phyloP scores from a whole-genome alignment of 1,284 basidiomycete genomes.

The Amylostereum areolatum region DNA sequence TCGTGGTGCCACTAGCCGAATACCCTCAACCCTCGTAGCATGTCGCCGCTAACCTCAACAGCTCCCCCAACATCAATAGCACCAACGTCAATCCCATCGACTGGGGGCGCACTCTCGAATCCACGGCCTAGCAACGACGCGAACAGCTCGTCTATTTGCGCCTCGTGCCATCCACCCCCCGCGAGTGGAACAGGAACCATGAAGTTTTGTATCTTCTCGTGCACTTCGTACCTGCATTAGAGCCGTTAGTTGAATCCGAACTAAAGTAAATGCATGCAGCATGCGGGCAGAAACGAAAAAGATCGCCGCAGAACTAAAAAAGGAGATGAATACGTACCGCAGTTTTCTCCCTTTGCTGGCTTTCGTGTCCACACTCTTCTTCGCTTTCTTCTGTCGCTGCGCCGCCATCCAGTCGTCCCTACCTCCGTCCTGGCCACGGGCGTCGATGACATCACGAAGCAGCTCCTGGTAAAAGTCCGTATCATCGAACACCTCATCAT shows the following conservation, averaged over 20 bases:
- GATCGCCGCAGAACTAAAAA: not conserved
- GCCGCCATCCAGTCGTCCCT: conserved; percentile 55
- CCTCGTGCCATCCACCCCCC: conserved; percentile 76
- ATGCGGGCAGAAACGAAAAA: not conserved
- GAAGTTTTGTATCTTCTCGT: conserved; percentile 91
- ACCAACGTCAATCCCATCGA: conserved; percentile 17
- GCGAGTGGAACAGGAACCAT: conserved; percentile 78
- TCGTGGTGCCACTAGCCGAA: conserved; percentile 38
- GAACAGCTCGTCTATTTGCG: conserved; percentile 91
- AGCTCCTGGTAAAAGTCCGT: conserved; percentile 89
- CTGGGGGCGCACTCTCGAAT: conserved; percentile 33
- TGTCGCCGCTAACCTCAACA: conserved; percentile 22
- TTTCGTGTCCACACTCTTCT: conserved; percentile 84
- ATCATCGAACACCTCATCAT: conserved; percentile 74
- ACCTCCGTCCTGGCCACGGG: conserved; percentile 39
- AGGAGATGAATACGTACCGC: conserved; percentile 39
- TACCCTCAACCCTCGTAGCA: conserved; percentile 41
- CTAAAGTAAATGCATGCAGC: not conserved
- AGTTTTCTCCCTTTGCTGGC: conserved; percentile 91
- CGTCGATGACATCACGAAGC: conserved; percentile 82
- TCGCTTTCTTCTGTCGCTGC: conserved; percentile 62
- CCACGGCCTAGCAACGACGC: conserved; percentile 75
- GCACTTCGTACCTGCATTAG: conserved; percentile 72
- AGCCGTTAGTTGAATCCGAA: conserved; percentile 8
- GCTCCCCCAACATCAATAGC: conserved; percentile 19